Evolutionary conservation across 768 basidiomycete species (phyloP).

Genomic region (Lepiota venenata): DNA sequence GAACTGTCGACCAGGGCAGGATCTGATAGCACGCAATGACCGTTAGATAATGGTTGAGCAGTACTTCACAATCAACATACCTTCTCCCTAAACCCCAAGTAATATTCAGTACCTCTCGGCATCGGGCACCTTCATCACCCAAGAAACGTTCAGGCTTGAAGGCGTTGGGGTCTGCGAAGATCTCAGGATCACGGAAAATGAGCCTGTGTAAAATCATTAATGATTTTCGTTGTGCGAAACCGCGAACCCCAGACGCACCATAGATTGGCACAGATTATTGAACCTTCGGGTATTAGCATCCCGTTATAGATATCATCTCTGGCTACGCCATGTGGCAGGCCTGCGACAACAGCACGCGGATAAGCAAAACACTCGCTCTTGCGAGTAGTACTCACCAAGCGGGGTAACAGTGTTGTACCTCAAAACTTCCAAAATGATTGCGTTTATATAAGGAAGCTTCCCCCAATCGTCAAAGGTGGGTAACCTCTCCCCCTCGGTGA

Average conservation of each 20-base stretch:
- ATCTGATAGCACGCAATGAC: slow-evolving; percentile 7
- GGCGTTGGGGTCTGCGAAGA: slow-evolving; percentile 17
- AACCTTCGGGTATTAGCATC: slow-evolving; percentile 18
- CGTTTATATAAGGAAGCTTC: slow-evolving; percentile 17
- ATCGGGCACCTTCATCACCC: slow-evolving; percentile 14
- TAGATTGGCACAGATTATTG: slow-evolving; percentile 15
- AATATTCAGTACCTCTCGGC: slow-evolving; percentile 13
- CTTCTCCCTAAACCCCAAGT: slow-evolving; percentile 19
- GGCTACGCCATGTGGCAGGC: slow-evolving; percentile 7
- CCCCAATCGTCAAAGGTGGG: slow-evolving; percentile 19
- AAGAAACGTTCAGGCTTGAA: slow-evolving; percentile 22
- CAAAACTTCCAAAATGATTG: slow-evolving; percentile 20
- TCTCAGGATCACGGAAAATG: slow-evolving; percentile 20
- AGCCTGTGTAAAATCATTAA: slow-evolving; percentile 11
- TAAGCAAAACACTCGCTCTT: background rate
- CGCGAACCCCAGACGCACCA: slow-evolving; percentile 10
- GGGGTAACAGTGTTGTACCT: slow-evolving; percentile 24
- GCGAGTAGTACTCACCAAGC: slow-evolving; percentile 17
- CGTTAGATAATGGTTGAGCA: background rate
- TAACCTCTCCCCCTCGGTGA: slow-evolving; percentile 22
- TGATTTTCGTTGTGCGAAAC: slow-evolving; percentile 18
- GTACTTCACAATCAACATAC: slow-evolving; percentile 7
- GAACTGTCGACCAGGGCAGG: slow-evolving; percentile 22
- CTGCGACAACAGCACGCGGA: background rate
- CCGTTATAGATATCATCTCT: slow-evolving; percentile 12